A percentile compares a stretch with the other conserved stretches of the same genome.
Evolutionary conservation across 1,139 yeast species (phyloP).

Genomic region (Debaryomyces fabryi): DNA sequence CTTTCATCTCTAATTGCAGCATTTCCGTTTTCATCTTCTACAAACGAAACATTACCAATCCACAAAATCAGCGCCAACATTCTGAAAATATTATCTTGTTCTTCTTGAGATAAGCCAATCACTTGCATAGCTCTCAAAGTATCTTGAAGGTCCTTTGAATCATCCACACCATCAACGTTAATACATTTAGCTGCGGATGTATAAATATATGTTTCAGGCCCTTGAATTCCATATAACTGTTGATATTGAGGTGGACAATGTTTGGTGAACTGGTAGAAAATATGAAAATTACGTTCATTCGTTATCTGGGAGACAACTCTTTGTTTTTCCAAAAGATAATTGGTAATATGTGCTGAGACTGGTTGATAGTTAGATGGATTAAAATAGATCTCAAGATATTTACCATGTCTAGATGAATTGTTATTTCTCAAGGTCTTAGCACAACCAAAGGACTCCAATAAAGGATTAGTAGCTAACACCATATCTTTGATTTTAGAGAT

Average conservation of each 20-base stretch:
- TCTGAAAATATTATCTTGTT: slow-evolving; percentile 89
- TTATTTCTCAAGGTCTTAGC: slow-evolving; percentile 96
- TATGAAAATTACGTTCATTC: slow-evolving; percentile 95
- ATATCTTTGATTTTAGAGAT: slow-evolving; percentile 91
- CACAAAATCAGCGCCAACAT: slow-evolving; percentile 84
- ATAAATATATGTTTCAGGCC: slow-evolving; percentile 89
- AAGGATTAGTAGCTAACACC: slow-evolving; percentile 97
- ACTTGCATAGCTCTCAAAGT: slow-evolving; percentile 85
- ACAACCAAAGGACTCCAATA: slow-evolving; percentile 96
- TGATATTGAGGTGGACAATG: slow-evolving; percentile 86
- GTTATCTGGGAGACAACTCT: slow-evolving; percentile 92
- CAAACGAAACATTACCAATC: slow-evolving; percentile 90
- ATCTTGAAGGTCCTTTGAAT: slow-evolving; percentile 72
- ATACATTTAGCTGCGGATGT: slow-evolving; percentile 89
- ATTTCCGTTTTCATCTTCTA: slow-evolving; percentile 86
- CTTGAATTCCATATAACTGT: slow-evolving; percentile 83
- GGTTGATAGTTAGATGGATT: slow-evolving; percentile 77
- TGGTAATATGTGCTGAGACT: slow-evolving; percentile 93
- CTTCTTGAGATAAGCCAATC: slow-evolving; percentile 78
- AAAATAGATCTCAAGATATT: slow-evolving; percentile 90
- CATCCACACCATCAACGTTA: slow-evolving; percentile 84
- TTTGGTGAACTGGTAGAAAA: slow-evolving; percentile 93
- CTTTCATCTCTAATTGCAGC: slow-evolving; percentile 79
- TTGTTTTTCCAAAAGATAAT: slow-evolving; percentile 90
- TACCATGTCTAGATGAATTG: slow-evolving; percentile 97